Base-by-base conservation (phyloP, 2,329 filamentous ascomycete genomes). In the Cadophora sp. region DNA sequence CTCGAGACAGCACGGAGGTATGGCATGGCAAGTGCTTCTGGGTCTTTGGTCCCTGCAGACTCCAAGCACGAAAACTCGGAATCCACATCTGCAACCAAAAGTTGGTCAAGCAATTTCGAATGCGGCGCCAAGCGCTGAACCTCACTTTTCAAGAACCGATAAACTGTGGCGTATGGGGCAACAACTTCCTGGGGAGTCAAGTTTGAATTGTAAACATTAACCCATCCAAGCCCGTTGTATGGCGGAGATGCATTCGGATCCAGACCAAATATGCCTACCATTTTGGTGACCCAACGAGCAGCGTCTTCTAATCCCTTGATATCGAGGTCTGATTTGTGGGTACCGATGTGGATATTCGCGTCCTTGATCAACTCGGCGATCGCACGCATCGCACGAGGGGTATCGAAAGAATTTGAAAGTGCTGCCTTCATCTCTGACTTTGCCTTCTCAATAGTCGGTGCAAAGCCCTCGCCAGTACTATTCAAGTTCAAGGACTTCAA, bases 401-500 rank as follows among this genome's bases (percentile, higher is more conserved):
- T 97, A 79, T 97, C 91, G 78, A 97, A 97, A 0, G 94, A 97
- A 79, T 97, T 93, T 72, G 85, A 85, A 18, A 97, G 83, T 1
- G 91, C 90, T 1, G 78, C 75, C 41, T 86, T 79, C 36, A 87
- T 77, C 27, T 87, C 86, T 48, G 80, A 80, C 78, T 88, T 83
- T 11, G 86, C 84, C 66, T 86, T 82, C 60, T 85, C 81, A 6
- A 74, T 58, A 8, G 66, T 62, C n/a, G 81, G 80, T 72, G 88
- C 79, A 13, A 90, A 79, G 14, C 81, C 80, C n/a, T 78, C 73
- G 72, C 88, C 83, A 1, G 86, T 82, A 5, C 53, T 53, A 47
- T 65, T 64, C 33, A 68, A 22, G 20, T 68, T 68, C 20, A 69
- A 66, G 3, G 76, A 73, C 20, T 76, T 70, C 7, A 74, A 60